Percentiles rank a stretch among this genome's conserved stretches.
Conservation (phyloP, 2,329 filamentous ascomycete genomes). For the Epichloe brachyelytri region DNA sequence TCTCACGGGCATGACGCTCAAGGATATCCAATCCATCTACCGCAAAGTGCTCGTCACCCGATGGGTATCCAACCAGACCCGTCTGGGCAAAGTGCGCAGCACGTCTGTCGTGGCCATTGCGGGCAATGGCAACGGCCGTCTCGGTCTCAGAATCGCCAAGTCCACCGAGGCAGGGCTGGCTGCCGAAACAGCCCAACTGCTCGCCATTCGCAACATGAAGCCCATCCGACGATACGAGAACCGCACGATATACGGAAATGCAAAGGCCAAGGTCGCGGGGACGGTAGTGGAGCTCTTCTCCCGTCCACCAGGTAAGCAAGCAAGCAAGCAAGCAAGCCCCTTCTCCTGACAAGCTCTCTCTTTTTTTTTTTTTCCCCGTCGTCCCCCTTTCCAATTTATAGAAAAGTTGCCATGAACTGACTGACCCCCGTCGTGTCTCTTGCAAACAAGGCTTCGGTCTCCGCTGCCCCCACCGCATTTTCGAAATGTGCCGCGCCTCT, state of each 20-base stretch:
- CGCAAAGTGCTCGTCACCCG: constrained; percentile 64
- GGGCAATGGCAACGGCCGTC: constrained; percentile 72
- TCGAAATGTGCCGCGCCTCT: constrained; percentile 79
- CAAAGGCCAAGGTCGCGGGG: constrained; percentile 76
- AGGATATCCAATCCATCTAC: constrained; percentile 41
- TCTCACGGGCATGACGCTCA: constrained; percentile 39
- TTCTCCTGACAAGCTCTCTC: not conserved
- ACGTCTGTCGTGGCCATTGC: constrained; percentile 67
- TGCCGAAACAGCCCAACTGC: constrained; percentile 57
- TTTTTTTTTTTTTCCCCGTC: not conserved
- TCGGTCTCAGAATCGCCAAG: constrained; percentile 88
- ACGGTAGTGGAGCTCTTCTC: constrained; percentile 70
- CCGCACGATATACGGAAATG: constrained; percentile 78
- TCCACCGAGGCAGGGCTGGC: constrained; percentile 60
- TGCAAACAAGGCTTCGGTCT: constrained; percentile 77
- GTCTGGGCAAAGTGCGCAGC: constrained; percentile 83
- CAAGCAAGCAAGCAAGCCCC: not conserved
- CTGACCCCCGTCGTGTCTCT: no score
- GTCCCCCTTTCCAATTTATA: not conserved
- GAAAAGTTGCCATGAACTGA: no score
- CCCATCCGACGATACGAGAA: constrained; percentile 87
- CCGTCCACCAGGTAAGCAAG: constrained; percentile 67
- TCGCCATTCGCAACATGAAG: constrained; percentile 83
- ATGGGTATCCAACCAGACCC: constrained; percentile 79
- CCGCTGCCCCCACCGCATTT: constrained; percentile 81